Evolutionary conservation across 164 flowering plant genomes (phyloP).

Genomic region (Liquidambar formosana): DNA sequence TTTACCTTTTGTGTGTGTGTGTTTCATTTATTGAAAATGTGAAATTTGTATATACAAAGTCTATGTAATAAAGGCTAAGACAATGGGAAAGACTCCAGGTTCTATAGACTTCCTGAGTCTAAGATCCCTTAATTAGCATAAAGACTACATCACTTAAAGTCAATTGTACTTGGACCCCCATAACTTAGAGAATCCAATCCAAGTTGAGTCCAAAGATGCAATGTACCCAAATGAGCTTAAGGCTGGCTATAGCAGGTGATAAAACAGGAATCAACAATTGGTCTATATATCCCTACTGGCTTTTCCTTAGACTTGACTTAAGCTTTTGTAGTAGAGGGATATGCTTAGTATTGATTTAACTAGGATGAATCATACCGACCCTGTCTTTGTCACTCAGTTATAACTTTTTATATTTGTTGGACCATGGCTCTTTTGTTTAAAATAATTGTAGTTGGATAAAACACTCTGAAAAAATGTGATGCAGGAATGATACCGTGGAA

Average conservation of each 20-base stretch:
- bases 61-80: no score
- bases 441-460: background rate
- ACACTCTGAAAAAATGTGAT: conserved; percentile 10
- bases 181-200: no score
- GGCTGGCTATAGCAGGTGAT: background rate
- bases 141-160: no score
- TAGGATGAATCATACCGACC: background rate
- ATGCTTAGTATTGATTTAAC: background rate
- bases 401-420: background rate
- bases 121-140: no score
- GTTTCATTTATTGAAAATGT: no score
- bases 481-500: conserved; percentile 42
- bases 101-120: no score
- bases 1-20: no score
- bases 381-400: background rate
- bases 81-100: no score
- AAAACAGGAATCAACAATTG: background rate
- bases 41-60: no score
- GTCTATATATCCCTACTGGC: background rate
- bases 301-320: background rate
- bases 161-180: no score
- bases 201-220: no score
- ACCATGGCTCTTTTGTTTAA: background rate
- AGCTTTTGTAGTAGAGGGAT: background rate
- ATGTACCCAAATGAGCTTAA: no score